A percentile compares a stretch with the other conserved stretches of the same genome.
phyloP scores from a whole-genome alignment of 108 stramenopile genomes.

The Conticribra weissflogii region DNA sequence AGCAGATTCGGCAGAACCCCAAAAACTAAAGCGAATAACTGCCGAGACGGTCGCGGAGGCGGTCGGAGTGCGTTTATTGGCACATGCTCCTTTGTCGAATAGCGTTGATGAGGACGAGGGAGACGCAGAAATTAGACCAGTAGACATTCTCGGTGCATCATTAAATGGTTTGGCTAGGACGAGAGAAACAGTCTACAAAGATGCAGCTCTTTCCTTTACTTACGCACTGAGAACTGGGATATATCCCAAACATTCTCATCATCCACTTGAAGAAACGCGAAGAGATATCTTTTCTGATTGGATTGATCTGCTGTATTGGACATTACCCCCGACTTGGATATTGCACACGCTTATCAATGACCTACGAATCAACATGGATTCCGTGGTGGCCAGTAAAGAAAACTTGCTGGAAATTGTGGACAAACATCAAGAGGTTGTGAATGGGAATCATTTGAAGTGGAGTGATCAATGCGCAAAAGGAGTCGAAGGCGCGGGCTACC shows the following conservation, averaged over 20 bases:
- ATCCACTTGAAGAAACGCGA: conserved; percentile 31
- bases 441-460: conserved; percentile 29
- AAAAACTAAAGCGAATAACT: conserved; percentile 31
- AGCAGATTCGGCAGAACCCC: conserved; percentile 41
- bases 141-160: conserved; percentile 55
- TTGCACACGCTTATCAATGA: conserved; percentile 58
- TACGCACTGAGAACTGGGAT: conserved; percentile 62
- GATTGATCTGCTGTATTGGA: conserved; percentile 60
- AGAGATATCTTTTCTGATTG: conserved; percentile 48
- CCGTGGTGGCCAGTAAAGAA: conserved; percentile 38
- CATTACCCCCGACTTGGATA: conserved; percentile 58
- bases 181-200: conserved; percentile 52
- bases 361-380: conserved; percentile 47
- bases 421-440: conserved; percentile 46
- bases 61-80: conserved; percentile 24
- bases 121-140: conserved; percentile 26
- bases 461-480: conserved; percentile 41
- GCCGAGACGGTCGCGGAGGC: conserved; percentile 23
- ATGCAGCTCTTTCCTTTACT: conserved; percentile 74
- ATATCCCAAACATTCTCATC: conserved; percentile 20
- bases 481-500: conserved; percentile 42
- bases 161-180: conserved; percentile 47
- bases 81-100: no score
- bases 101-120: conserved; percentile 9
- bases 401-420: conserved; percentile 42